These are phyloP conservation scores for Skeletonema potamos DNA, from an alignment of 108 stramenopile genomes.

Conservation along the genomic window DNA sequence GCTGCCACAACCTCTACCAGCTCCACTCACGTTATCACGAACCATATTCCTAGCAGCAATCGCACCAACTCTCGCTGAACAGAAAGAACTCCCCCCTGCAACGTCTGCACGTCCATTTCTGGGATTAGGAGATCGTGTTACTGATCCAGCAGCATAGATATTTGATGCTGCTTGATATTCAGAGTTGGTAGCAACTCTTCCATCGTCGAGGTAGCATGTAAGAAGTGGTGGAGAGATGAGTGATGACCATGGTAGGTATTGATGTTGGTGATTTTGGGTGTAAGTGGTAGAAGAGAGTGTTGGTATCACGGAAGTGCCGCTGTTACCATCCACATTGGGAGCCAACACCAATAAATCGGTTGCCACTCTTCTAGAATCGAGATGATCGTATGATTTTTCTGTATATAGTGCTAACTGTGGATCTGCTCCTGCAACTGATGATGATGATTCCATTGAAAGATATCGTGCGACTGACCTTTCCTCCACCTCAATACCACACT, in stretches of 20 bases:
- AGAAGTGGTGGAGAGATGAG: constrained; percentile 58
- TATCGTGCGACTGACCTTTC: constrained; percentile 81
- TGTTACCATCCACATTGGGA: constrained; percentile 65
- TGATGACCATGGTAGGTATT: constrained; percentile 38
- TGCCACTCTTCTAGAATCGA: constrained; percentile 56
- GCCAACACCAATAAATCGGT: constrained; percentile 72
- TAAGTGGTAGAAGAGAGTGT: constrained; percentile 24
- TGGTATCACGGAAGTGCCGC: constrained; percentile 60
- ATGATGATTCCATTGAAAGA: constrained; percentile 45
- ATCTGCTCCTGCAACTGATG: neutral
- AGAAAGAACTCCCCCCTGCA: constrained; percentile 67
- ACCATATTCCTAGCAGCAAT: constrained; percentile 82
- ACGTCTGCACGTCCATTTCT: constrained; percentile 69
- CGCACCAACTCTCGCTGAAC: constrained; percentile 64
- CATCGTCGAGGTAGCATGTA: constrained; percentile 80
- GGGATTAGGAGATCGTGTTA: constrained; percentile 74
- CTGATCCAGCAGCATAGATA: constrained; percentile 81
- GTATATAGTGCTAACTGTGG: constrained; percentile 66
- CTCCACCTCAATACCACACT: constrained; percentile 59
- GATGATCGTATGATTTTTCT: constrained; percentile 75
- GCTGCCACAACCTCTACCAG: neutral
- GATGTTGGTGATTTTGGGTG: constrained; percentile 1
- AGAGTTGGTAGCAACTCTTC: constrained; percentile 56
- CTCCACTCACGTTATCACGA: constrained; percentile 25
- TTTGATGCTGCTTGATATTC: constrained; percentile 72